Evolutionary conservation across 768 basidiomycete species (phyloP), one percentile per base, ranked within the genome.

Genomic region (Suillus discolor): DNA sequence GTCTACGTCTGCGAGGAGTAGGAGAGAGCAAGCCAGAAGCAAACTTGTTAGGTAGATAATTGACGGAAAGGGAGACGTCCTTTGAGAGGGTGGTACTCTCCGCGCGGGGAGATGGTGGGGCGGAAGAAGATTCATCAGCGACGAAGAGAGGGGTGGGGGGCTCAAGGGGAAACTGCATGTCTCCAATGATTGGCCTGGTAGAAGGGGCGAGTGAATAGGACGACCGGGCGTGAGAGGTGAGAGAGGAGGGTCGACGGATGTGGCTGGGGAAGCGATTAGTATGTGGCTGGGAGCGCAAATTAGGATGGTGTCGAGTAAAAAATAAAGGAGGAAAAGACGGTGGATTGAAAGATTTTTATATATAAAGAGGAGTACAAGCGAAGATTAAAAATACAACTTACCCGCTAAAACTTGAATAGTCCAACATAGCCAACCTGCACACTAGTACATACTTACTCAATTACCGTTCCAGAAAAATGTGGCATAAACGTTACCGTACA

Each of bases 31-130:
- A 76, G 69, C 74, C 74, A 62, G 77, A 77, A 16, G 90, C 87
- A 77, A 93, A 92, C 77, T 94, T 94, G 63, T 82, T 78, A 13
- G 92, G 92, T 25, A 93, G 81, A 73, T 91, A 94, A 76, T 92
- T 91, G 71, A 90, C 82, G 62, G 83, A 84, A 66, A 91, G 84
- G 11, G 81, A 83, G 42, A 72, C 18, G 25, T 69, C 69, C 49
- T 57, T 66, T 42, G 65, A 36, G 13, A 49, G 59, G 28, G 12
- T 54, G 7, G 53, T 20, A 3, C 15, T 57, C 4, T 62, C 66
- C 4, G 60, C 3, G 23, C 60, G 64, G 8, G 74, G 74, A 16
- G 71, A 75, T 44, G 62, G 45, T 41, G 68, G 47, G 31, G 71
- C 62, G 34, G 72, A 67, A 63, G 74, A 16, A 65, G 66, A 15